Percentiles rank a stretch among this genome's conserved stretches.
Evolutionary conservation across 768 basidiomycete genomes (phyloP).

Genomic region (Fomitopsis serialis): DNA sequence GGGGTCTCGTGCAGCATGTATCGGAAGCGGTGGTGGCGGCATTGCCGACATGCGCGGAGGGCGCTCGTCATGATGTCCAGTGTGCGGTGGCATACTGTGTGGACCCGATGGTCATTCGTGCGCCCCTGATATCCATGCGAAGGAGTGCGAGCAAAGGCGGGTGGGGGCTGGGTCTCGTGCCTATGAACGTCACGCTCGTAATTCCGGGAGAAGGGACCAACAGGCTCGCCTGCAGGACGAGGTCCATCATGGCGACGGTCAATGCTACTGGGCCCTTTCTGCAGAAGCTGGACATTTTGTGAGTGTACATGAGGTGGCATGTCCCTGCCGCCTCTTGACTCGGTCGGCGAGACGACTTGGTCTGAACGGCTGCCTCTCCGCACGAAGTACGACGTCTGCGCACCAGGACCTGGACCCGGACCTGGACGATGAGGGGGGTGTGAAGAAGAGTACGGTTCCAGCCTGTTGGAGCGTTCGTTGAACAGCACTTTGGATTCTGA

Average conservation of each 20-base stretch:
- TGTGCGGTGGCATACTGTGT: neutral
- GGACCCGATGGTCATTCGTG: constrained; percentile 3
- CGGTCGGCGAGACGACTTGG: constrained; percentile 29
- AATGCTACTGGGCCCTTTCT: constrained; percentile 39
- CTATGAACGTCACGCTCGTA: constrained; percentile 16
- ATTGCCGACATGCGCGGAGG: constrained; percentile 26
- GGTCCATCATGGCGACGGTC: constrained; percentile 9
- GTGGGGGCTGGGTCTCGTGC: constrained; percentile 12
- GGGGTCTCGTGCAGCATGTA: constrained; percentile 20
- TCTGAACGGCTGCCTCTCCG: constrained; percentile 43
- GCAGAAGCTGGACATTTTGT: constrained; percentile 50
- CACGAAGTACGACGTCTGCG: constrained; percentile 19
- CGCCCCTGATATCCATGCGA: constrained; percentile 12
- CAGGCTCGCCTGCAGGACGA: constrained; percentile 17
- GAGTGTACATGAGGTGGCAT: constrained; percentile 33
- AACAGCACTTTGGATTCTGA: constrained; percentile 78
- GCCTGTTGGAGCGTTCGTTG: constrained; percentile 87
- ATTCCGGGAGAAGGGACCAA: constrained; percentile 8
- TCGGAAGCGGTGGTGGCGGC: constrained; percentile 48
- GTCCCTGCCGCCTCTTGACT: constrained; percentile 43
- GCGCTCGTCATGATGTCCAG: constrained; percentile 16
- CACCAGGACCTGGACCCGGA: no score
- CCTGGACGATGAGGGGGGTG: constrained; percentile 37
- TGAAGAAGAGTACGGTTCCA: constrained; percentile 75
- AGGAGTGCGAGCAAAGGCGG: neutral